Base-by-base conservation (phyloP, 495 filamentous ascomycete species). In the Penicillium angulare region DNA sequence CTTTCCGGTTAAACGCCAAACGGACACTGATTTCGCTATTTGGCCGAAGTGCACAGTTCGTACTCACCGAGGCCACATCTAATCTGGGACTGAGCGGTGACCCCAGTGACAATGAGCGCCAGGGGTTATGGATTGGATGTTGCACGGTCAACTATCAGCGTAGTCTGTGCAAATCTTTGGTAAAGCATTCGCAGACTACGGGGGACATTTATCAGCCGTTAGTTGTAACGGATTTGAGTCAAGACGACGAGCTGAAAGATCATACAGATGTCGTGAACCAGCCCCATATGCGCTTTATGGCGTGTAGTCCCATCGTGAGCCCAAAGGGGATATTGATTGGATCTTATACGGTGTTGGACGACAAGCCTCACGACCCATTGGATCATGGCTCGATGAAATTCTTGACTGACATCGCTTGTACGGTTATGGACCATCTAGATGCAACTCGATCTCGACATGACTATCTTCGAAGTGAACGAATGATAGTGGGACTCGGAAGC, bases 21-120 rank as follows among this genome's bases (percentile, higher is more conserved):
- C 80, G 80, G 3, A 67, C 63, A 16, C 64, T 84, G 53, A 75
- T 86, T 21, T 82, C 79, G 0, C 67, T 87, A 27, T 79, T 84
- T 49, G 82, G 80, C 52, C 66, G 67, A 22, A 66, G 72, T 15
- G 61, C 71, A 26, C 75, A 82, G 56, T 79, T 83, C 47, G 66
- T 86, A 29, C 67, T 86, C 8, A 76, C 84, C 13, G 84, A 87
- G 53, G 81, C 82, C 3, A 82, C 82, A 5, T 71, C 68, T n/a
- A 73, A 75, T 1, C 45, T 81, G 1, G 79, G 78, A 8, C 60
- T 82, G 3, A 57, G 61, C 17, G 50, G 66, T 43, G 64, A 71
- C 38, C 50, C 61, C 26, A 61, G 57, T n/a, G 48, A 64, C 36
- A 52, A 57, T 18, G 55, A 64, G 1, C 59, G 56, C 5, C 69